Evolutionary conservation across 192 early-diverging fungal species (phyloP), one percentile per base, ranked within the genome.

Genomic region (Backusella mclennaniae): DNA sequence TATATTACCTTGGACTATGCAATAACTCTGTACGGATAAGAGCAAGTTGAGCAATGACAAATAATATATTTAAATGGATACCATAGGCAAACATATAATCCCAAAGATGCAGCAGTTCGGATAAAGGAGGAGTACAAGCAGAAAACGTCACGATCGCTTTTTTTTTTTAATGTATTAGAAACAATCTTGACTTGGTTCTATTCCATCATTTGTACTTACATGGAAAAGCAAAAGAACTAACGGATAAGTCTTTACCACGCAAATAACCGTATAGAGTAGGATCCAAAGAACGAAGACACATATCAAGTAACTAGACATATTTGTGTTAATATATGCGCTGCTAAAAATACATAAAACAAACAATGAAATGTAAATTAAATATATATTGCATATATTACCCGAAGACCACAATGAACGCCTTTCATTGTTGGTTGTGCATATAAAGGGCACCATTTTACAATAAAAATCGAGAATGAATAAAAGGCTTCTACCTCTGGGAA

Each of bases 401-500:
- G 93, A 75, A 95, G 84, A 15, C 95, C 96, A 66, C 94, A 95
- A 76, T 97, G 96, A 52, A 94, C 96, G 26, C 97, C 97, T 68
- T 92, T 90, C 12, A 97, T 85, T 7, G 92, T 91, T 7, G 96
- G 94, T 74, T 96, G 95, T 41, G 96, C 96, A 82, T 99, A 99
- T 33, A 97, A 83, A 19, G 97, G 97, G 75, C 96, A 97, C 68
- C 92, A 89, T 74, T 91, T 86, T 76, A 92, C 92, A 71, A 99
- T 91, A 76, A 99, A 96, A 23, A 91, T 92, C 4, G 94, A 90
- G 79, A 95, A 97, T 11, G 93, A 87, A 77, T 90, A 95, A 72
- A 95, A 97, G 6, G 95, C 95, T 53, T 96, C 96, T 74, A 97
- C 87, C 84, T 99, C 97, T 52, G 93, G 90, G 93, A 99, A 93